Evolutionary conservation across 225 moss, liverwort and hornwort genomes (phyloP).

Genomic region (Polytrichum commune): DNA sequence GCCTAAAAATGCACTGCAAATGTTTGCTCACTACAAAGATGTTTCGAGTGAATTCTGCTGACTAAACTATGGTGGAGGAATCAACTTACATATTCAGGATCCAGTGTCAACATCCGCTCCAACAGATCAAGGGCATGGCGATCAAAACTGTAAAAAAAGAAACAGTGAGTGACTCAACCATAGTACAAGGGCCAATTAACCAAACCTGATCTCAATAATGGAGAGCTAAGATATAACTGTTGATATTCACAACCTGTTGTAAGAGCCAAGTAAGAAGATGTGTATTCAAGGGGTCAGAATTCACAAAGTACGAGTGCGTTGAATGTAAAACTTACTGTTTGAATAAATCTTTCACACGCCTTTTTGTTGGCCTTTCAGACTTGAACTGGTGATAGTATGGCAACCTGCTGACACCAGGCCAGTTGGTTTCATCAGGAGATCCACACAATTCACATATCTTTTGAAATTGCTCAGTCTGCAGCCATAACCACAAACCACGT

Average conservation of each 20-base stretch:
- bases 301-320: too few relatives aligned
- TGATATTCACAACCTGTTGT: too few relatives aligned
- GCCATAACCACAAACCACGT: conserved; percentile 13
- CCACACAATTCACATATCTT: conserved; percentile 94
- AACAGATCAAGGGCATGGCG: conserved; percentile 88
- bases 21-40: too few relatives aligned
- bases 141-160: conserved; percentile 69
- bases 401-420: conserved; percentile 87
- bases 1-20: too few relatives aligned
- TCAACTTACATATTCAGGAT: conserved; percentile 60
- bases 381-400: conserved; percentile 77
- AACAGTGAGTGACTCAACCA: neutral
- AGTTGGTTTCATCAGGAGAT: conserved; percentile 77
- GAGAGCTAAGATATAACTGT: too few relatives aligned
- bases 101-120: conserved; percentile 86
- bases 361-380: conserved; percentile 56
- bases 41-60: too few relatives aligned
- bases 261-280: too few relatives aligned
- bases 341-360: conserved; percentile 79
- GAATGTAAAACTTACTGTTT: conserved; percentile 51
- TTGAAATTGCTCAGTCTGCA: conserved; percentile 76
- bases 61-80: neutral
- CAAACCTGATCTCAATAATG: too few relatives aligned
- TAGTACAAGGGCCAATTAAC: too few relatives aligned
- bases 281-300: neutral